Conservation (phyloP, 2,329 filamentous ascomycete genomes). For the Salinomyces thailandicus region DNA sequence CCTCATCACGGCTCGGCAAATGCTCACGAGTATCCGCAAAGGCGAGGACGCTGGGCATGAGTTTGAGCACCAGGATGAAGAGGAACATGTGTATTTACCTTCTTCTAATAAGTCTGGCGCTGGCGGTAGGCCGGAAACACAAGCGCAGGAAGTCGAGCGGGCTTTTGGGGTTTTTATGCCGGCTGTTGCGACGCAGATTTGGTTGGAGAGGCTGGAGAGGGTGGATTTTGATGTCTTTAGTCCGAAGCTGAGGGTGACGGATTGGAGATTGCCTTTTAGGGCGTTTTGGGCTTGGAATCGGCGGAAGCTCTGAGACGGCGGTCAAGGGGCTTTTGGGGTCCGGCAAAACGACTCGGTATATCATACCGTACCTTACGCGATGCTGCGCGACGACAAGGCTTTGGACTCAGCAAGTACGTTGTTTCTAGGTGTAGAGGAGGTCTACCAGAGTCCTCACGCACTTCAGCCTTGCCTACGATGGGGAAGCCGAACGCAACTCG, state of each 20-base stretch:
- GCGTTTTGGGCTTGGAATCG: slow-evolving; percentile 52
- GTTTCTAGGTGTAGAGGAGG: too few relatives aligned
- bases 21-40: slow-evolving; percentile 68
- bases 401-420: too few relatives aligned
- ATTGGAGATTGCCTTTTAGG: slow-evolving; percentile 83
- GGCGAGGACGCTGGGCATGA: slow-evolving; percentile 71
- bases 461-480: too few relatives aligned
- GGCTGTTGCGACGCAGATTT: slow-evolving; percentile 65
- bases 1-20: slow-evolving; percentile 83
- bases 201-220: slow-evolving; percentile 66
- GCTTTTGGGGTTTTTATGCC: slow-evolving; percentile 75
- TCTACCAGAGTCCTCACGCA: too few relatives aligned
- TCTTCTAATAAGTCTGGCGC: too few relatives aligned
- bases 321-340: too few relatives aligned
- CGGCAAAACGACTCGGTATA: too few relatives aligned
- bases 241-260: slow-evolving; percentile 50
- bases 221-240: slow-evolving; percentile 75
- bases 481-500: too few relatives aligned
- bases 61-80: slow-evolving; percentile 77
- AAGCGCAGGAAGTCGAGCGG: slow-evolving; percentile 47
- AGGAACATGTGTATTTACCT: slow-evolving; percentile 48
- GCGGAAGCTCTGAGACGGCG: slow-evolving; percentile 36
- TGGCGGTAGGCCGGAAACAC: slow-evolving; percentile 24
- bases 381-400: too few relatives aligned
- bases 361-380: too few relatives aligned